phyloP scores from a whole-genome alignment of 2,329 filamentous ascomycete genomes.

The Endoconidiophora laricicola region DNA sequence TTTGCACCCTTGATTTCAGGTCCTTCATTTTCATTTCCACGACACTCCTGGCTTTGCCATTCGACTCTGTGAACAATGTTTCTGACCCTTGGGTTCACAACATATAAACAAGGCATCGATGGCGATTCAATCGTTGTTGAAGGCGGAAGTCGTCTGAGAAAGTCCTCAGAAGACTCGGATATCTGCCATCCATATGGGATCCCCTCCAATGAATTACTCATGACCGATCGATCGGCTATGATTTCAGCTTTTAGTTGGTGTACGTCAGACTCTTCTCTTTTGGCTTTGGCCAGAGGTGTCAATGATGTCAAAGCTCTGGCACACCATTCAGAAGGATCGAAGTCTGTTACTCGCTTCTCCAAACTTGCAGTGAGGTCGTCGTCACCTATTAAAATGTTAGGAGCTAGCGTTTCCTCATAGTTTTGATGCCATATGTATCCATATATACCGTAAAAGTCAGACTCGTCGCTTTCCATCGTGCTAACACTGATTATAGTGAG shows the following conservation, averaged over 20 bases:
- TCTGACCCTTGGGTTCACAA: slow-evolving; percentile 43
- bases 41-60: slow-evolving; percentile 22
- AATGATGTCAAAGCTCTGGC: slow-evolving; percentile 11
- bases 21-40: slow-evolving; percentile 32
- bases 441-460: slow-evolving; percentile 16
- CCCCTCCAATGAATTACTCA: slow-evolving; percentile 45
- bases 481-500: no score
- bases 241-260: no score
- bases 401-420: neutral
- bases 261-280: no score
- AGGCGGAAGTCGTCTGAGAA: slow-evolving; percentile 53
- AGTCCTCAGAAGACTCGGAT: slow-evolving; percentile 44
- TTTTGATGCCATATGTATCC: neutral
- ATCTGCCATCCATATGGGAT: slow-evolving; percentile 42
- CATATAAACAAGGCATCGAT: slow-evolving; percentile 52
- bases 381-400: slow-evolving; percentile 30
- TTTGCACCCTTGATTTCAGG: slow-evolving; percentile 30
- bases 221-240: slow-evolving; percentile 13
- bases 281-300: no score
- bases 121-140: slow-evolving; percentile 34
- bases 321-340: slow-evolving; percentile 37
- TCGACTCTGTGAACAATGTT: slow-evolving; percentile 20
- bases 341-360: slow-evolving; percentile 31
- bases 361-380: slow-evolving; percentile 30
- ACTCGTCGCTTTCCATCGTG: slow-evolving; percentile 13